Percentiles rank a stretch among this genome's conserved stretches.
Conservation (phyloP, 345 rosid genomes). For the Eucalyptus brandiana region DNA sequence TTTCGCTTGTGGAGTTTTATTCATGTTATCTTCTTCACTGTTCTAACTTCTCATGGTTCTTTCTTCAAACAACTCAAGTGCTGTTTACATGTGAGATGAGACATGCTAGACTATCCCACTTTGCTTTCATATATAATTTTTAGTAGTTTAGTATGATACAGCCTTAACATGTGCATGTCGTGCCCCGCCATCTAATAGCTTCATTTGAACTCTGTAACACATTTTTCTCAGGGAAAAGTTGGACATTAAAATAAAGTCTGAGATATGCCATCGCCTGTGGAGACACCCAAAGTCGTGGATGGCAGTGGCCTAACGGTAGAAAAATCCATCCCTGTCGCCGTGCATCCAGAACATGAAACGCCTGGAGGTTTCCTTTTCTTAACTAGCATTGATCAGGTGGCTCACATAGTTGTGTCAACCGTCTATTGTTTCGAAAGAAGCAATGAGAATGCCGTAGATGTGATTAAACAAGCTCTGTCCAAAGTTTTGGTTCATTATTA, state of each 20-base stretch:
- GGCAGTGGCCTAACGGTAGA: not conserved
- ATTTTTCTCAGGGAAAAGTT: not conserved
- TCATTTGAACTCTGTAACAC: not conserved
- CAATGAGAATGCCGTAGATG: constrained; percentile 5
- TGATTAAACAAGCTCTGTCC: constrained; percentile 39
- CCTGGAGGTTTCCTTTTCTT: not conserved
- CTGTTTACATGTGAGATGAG: not conserved
- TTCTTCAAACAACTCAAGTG: not conserved
- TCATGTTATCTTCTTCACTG: not conserved
- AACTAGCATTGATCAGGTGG: not conserved
- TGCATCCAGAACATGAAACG: not conserved
- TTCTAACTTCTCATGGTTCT: not conserved
- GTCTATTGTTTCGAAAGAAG: not conserved
- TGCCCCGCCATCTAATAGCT: not conserved
- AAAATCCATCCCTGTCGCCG: not conserved
- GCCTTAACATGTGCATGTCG: not conserved
- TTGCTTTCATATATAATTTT: not conserved
- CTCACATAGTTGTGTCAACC: not conserved
- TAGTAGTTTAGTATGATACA: not conserved
- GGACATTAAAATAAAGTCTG: not conserved
- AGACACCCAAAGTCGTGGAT: not conserved
- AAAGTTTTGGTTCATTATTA: constrained; percentile 35
- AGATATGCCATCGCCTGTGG: not conserved
- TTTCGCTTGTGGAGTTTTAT: not conserved
- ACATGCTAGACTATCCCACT: not conserved